A percentile compares a stretch with the other conserved stretches of the same genome.
Conservation (phyloP, 2,329 filamentous ascomycete species). For the Diaporthe australafricana region DNA sequence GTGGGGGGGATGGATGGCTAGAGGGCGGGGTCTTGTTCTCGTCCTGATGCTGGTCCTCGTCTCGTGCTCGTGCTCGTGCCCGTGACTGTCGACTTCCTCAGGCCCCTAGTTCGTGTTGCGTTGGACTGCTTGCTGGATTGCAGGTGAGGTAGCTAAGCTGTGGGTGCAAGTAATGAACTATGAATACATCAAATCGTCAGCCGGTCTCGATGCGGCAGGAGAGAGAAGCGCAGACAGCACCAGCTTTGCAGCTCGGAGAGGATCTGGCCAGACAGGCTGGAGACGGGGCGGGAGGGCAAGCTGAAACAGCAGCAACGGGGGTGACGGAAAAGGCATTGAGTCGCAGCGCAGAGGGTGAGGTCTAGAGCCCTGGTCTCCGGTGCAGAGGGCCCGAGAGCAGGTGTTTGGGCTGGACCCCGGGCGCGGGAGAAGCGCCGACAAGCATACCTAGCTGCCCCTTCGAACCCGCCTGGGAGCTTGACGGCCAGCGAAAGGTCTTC, state of each 20-base stretch:
- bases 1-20: constrained; percentile 23
- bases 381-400: constrained; percentile 22
- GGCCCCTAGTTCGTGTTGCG: constrained; percentile 11
- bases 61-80: not conserved
- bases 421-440: constrained; percentile 14
- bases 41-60: constrained; percentile 2
- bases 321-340: constrained; percentile 24
- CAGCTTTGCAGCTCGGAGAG: constrained; percentile 11
- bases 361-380: constrained; percentile 24
- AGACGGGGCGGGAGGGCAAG: constrained; percentile 11
- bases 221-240: not conserved
- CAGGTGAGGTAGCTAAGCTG: not conserved
- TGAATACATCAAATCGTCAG: not conserved
- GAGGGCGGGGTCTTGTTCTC: constrained; percentile 29
- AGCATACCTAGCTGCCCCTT: constrained; percentile 8
- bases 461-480: constrained; percentile 8
- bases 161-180: not conserved
- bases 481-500: constrained; percentile 10
- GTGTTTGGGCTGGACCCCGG: constrained; percentile 20
- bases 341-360: constrained; percentile 19
- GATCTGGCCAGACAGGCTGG: not conserved
- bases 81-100: constrained; percentile 7
- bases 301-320: constrained; percentile 26
- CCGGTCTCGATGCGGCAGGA: constrained; percentile 6
- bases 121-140: not conserved